Conservation (phyloP, 2,329 filamentous ascomycete species). For the Aciculosporium take region DNA sequence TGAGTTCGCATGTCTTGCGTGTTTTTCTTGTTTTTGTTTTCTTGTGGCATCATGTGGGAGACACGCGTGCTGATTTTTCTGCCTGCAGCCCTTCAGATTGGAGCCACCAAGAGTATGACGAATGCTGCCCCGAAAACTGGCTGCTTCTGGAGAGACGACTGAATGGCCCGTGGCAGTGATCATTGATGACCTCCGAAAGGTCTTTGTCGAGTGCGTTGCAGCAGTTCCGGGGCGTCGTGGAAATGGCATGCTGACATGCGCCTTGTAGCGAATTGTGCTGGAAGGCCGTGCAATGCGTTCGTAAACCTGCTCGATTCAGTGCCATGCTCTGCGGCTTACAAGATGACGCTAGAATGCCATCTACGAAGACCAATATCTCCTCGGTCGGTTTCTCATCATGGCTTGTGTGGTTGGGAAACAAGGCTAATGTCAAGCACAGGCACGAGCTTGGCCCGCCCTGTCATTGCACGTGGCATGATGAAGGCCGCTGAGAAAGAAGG, state of each 20-base stretch:
- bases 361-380: slow-evolving; percentile 40
- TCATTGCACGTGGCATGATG: slow-evolving; percentile 43
- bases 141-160: neutral
- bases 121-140: neutral
- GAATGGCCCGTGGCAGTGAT: slow-evolving; percentile 22
- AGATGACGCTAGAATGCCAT: slow-evolving; percentile 28
- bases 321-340: neutral
- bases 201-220: slow-evolving; percentile 47
- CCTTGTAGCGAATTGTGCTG: slow-evolving; percentile 47
- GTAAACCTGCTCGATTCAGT: neutral
- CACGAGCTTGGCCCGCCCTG: slow-evolving; percentile 47
- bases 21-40: slow-evolving; percentile 12
- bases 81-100: neutral
- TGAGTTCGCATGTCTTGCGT: slow-evolving; percentile 12
- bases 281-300: slow-evolving; percentile 46
- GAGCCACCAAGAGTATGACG: slow-evolving; percentile 1
- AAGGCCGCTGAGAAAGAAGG: slow-evolving; percentile 17
- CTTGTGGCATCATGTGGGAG: too few relatives aligned
- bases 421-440: slow-evolving; percentile 15
- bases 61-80: neutral
- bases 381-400: slow-evolving; percentile 3
- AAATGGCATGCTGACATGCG: neutral
- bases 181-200: slow-evolving; percentile 48
- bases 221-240: neutral
- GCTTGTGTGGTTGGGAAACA: neutral